Evolutionary conservation across 2,329 filamentous ascomycete genomes (phyloP).

Genomic region (Myriangium duriaei): DNA sequence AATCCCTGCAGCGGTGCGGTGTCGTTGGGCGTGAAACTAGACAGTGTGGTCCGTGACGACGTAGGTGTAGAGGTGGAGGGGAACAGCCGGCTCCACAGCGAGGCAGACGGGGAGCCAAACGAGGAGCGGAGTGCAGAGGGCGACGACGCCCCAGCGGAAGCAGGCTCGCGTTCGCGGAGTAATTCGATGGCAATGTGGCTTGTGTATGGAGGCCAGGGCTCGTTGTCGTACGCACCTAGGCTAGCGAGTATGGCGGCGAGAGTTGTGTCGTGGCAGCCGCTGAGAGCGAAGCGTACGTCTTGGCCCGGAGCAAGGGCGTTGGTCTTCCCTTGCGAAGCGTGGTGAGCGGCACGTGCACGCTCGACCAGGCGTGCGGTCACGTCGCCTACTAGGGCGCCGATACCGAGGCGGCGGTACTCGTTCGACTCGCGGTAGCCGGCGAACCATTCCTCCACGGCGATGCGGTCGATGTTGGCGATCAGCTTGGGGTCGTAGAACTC

Average conservation of each 20-base stretch:
- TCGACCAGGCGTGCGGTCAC: constrained; percentile 47
- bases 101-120: constrained; percentile 14
- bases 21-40: constrained; percentile 45
- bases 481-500: constrained; percentile 77
- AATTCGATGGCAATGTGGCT: constrained; percentile 85
- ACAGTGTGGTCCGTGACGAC: constrained; percentile 40
- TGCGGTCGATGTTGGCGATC: constrained; percentile 54
- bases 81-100: constrained; percentile 26
- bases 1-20: constrained; percentile 55
- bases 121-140: constrained; percentile 13
- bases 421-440: constrained; percentile 68
- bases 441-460: constrained; percentile 88
- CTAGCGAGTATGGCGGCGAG: constrained; percentile 66
- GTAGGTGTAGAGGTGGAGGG: constrained; percentile 15
- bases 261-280: constrained; percentile 88
- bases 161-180: constrained; percentile 45
- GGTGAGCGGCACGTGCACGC: constrained; percentile 25
- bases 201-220: constrained; percentile 83
- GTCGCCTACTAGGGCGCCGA: constrained; percentile 75
- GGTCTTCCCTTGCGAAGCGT: constrained; percentile 24
- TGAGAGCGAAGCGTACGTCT: constrained; percentile 60
- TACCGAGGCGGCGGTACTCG: constrained; percentile 83
- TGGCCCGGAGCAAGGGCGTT: constrained; percentile 32
- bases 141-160: constrained; percentile 17
- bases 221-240: constrained; percentile 60